phyloP scores from a whole-genome alignment of 1,284 basidiomycete genomes.

The Boletus semigastroideus region DNA sequence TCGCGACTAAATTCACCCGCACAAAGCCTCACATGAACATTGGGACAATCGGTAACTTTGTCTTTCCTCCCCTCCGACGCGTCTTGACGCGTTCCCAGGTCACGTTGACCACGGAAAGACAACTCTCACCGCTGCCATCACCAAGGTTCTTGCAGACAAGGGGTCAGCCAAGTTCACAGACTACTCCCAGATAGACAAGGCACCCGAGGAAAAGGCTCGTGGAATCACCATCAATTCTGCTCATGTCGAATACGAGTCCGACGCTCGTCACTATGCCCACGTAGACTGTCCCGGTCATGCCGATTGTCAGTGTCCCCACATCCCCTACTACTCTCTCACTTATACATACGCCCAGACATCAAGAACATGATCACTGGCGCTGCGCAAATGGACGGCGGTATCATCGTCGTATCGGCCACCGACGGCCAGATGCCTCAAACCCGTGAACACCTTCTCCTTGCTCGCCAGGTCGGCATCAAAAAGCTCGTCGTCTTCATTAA shows the following conservation, averaged over 20 bases:
- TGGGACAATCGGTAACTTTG: conserved; percentile 76
- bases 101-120: conserved; percentile 97
- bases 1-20: conserved; percentile 72
- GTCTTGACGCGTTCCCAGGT: conserved; percentile 42
- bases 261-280: conserved; percentile 93
- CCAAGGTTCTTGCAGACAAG: conserved; percentile 84
- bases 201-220: conserved; percentile 99
- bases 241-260: conserved; percentile 98
- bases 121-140: conserved; percentile 97
- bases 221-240: conserved; percentile 97
- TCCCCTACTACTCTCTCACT: not conserved
- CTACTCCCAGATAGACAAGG: conserved; percentile 98
- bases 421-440: conserved; percentile 99
- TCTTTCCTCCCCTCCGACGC: conserved; percentile 9
- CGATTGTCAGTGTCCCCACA: conserved; percentile 62
- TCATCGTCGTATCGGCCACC: conserved; percentile 97
- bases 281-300: conserved; percentile 98
- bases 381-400: conserved; percentile 97
- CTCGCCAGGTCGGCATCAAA: conserved; percentile 98
- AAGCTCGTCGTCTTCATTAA: conserved; percentile 99
- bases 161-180: conserved; percentile 95
- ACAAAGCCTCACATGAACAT: conserved; percentile 97
- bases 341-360: conserved; percentile 57
- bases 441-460: conserved; percentile 95
- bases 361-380: conserved; percentile 99